A percentile compares a stretch with the other conserved stretches of the same genome.
Conservation (phyloP, 2,329 filamentous ascomycete genomes). For the Cercospora nicotianae region DNA sequence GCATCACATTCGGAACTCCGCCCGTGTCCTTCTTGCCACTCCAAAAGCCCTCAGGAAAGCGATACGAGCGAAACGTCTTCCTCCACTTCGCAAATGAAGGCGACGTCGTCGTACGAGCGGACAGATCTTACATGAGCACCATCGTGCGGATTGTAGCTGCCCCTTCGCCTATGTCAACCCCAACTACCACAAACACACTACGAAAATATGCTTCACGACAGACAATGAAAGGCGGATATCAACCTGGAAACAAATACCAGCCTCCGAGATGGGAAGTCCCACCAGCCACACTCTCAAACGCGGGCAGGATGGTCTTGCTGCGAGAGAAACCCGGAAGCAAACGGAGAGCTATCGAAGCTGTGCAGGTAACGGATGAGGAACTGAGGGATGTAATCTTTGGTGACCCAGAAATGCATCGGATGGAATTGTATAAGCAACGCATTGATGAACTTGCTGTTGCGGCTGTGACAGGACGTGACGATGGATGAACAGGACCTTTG, state of each 20-base stretch:
- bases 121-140: slow-evolving; percentile 72
- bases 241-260: slow-evolving; percentile 14
- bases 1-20: slow-evolving; percentile 81
- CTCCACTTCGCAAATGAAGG: slow-evolving; percentile 82
- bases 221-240: slow-evolving; percentile 11
- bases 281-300: slow-evolving; percentile 65
- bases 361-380: slow-evolving; percentile 66
- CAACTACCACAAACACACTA: slow-evolving; percentile 13
- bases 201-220: slow-evolving; percentile 17
- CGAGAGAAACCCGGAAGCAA: slow-evolving; percentile 46
- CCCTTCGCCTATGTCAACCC: slow-evolving; percentile 18
- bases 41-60: slow-evolving; percentile 52
- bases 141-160: slow-evolving; percentile 69
- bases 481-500: slow-evolving; percentile 6
- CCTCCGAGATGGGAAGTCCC: slow-evolving; percentile 63
- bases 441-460: slow-evolving; percentile 70
- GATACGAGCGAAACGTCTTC: slow-evolving; percentile 67
- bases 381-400: slow-evolving; percentile 74
- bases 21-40: slow-evolving; percentile 73
- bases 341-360: slow-evolving; percentile 63
- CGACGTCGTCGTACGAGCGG: slow-evolving; percentile 75
- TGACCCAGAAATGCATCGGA: slow-evolving; percentile 75
- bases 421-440: slow-evolving; percentile 72
- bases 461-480: slow-evolving; percentile 56
- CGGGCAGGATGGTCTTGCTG: slow-evolving; percentile 68